These are phyloP conservation scores for Pseudonitzschia multiseries DNA, from an alignment of 108 stramenopile genomes.

Conservation along the genomic window DNA sequence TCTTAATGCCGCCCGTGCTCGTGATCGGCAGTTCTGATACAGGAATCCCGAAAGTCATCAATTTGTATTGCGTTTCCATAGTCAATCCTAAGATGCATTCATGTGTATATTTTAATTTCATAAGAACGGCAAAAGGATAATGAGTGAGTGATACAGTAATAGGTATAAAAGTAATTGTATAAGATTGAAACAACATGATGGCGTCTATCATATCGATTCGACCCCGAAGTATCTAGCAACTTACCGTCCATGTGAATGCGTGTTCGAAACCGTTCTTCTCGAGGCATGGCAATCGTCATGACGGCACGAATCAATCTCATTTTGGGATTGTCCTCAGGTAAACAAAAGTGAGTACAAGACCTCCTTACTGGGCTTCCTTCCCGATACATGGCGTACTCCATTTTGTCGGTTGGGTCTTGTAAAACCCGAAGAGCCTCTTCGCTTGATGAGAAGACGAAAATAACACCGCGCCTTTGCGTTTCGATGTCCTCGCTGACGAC, in stretches of 20 bases:
- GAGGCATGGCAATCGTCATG: background rate
- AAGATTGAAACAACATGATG: background rate
- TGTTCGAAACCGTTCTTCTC: slow-evolving; percentile 6
- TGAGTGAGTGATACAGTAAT: background rate
- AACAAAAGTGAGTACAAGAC: slow-evolving; percentile 13
- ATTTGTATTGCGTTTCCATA: slow-evolving; percentile 7
- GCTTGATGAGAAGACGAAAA: slow-evolving; percentile 10
- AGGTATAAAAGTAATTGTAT: background rate
- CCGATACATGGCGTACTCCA: background rate
- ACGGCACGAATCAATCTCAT: background rate
- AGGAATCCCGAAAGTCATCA: slow-evolving; percentile 27
- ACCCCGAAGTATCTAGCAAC: background rate
- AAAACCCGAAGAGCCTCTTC: background rate
- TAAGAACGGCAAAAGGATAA: background rate
- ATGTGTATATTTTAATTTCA: background rate
- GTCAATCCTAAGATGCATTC: background rate
- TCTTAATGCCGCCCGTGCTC: background rate
- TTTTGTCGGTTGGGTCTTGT: background rate
- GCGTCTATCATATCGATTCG: background rate
- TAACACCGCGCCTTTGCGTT: slow-evolving; percentile 27
- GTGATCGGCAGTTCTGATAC: slow-evolving; percentile 21
- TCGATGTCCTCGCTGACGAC: slow-evolving; percentile 15
- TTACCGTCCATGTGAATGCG: slow-evolving; percentile 14
- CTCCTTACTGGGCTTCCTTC: slow-evolving; percentile 5
- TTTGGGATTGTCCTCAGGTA: slow-evolving; percentile 8